A percentile compares a stretch with the other conserved stretches of the same genome.
phyloP scores from a whole-genome alignment of 2,329 filamentous ascomycete genomes.

The Clonostachys rosea region DNA sequence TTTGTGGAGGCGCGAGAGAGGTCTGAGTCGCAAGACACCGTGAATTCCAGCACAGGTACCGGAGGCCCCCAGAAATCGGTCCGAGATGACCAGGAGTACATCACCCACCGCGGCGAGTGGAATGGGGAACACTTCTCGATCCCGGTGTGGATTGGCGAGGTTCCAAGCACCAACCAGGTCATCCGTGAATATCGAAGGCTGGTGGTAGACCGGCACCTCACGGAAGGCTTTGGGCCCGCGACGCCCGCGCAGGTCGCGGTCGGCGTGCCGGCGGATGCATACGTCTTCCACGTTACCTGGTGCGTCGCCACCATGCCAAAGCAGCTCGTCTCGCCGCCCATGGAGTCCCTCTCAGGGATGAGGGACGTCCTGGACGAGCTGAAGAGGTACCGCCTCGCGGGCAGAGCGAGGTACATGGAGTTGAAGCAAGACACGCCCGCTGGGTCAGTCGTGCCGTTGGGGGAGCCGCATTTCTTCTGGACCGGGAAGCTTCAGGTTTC shows the following conservation, averaged over 20 bases:
- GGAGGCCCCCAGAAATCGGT: slow-evolving; percentile 2
- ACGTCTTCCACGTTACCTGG: slow-evolving; percentile 49
- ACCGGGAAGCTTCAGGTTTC: slow-evolving; percentile 29
- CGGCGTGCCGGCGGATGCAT: slow-evolving; percentile 38
- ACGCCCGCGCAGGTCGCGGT: slow-evolving; percentile 43
- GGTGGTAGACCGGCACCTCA: slow-evolving; percentile 26
- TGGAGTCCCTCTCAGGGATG: slow-evolving; percentile 27
- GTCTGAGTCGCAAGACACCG: slow-evolving; percentile 1
- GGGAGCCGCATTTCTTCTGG: slow-evolving; percentile 29
- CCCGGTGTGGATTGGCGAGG: slow-evolving; percentile 42
- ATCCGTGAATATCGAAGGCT: slow-evolving; percentile 43
- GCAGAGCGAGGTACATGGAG: slow-evolving; percentile 18
- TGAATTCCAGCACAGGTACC: slow-evolving; percentile 4
- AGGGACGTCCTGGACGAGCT: slow-evolving; percentile 35
- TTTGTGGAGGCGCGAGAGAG: background rate
- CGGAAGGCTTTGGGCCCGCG: slow-evolving; percentile 33
- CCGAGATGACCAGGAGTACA: slow-evolving; percentile 11
- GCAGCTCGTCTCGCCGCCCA: slow-evolving; percentile 16
- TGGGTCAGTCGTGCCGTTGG: slow-evolving; percentile 5
- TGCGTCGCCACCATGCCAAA: slow-evolving; percentile 36
- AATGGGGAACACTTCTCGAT: slow-evolving; percentile 14
- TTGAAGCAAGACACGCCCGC: slow-evolving; percentile 5
- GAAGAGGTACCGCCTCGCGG: slow-evolving; percentile 27
- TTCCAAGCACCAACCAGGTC: slow-evolving; percentile 23
- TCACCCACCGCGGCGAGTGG: slow-evolving; percentile 15